These are phyloP conservation scores for Claviceps sp. DNA, from an alignment of 2,329 filamentous ascomycete genomes.

Conservation along the genomic window DNA sequence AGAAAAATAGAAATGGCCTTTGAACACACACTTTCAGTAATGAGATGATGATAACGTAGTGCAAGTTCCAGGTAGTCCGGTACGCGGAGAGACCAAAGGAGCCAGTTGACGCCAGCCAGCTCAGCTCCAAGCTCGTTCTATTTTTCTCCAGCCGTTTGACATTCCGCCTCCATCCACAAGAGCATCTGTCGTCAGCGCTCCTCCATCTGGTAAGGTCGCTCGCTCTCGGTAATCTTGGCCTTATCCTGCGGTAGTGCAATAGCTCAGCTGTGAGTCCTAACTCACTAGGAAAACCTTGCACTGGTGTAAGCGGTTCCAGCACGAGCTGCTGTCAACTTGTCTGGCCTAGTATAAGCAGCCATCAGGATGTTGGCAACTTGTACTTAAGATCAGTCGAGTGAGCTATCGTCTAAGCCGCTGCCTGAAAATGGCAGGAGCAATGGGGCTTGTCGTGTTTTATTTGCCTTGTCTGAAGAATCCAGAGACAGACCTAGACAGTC, in stretches of 20 bases:
- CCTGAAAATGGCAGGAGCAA: not conserved
- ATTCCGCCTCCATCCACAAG: slow-evolving; percentile 5
- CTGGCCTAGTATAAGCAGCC: slow-evolving; percentile 28
- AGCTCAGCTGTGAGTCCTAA: slow-evolving; percentile 4
- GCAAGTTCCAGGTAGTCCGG: too few relatives aligned
- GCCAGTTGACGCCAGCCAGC: not conserved
- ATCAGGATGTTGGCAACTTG: slow-evolving; percentile 31
- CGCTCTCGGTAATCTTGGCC: not conserved
- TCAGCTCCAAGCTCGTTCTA: not conserved
- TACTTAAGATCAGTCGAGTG: slow-evolving; percentile 1
- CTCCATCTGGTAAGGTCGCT: not conserved
- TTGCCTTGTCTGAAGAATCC: not conserved
- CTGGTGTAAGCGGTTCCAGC: slow-evolving; percentile 9
- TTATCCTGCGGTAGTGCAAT: not conserved
- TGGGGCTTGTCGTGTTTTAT: not conserved
- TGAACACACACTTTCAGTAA: too few relatives aligned
- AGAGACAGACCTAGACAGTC: not conserved
- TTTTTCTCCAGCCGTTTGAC: not conserved
- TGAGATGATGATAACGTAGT: too few relatives aligned
- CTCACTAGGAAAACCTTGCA: slow-evolving; percentile 3
- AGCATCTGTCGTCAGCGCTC: not conserved
- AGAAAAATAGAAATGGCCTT: too few relatives aligned
- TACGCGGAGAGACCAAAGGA: not conserved
- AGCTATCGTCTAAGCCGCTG: not conserved
- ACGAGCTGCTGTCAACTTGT: slow-evolving; percentile 22